Base-by-base conservation (phyloP, 805 yeast species). In the Candida boidinii region DNA sequence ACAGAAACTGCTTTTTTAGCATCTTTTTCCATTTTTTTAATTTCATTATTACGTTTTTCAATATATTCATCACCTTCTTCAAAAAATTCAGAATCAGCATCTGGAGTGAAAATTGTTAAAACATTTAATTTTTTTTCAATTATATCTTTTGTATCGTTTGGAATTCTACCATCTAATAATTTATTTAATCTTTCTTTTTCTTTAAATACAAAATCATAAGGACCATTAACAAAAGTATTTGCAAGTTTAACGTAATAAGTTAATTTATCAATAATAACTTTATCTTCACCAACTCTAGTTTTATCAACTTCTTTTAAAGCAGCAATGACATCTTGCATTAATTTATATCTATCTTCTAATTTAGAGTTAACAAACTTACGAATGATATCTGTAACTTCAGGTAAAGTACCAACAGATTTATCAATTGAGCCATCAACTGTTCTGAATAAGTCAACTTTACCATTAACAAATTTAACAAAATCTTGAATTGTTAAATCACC, bases 41-140 rank as follows among this genome's bases (percentile, higher is more conserved):
- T n/a, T n/a, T n/a, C n/a, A n/a, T n/a, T n/a, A n/a, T n/a, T n/a
- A n/a, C n/a, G n/a, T n/a, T n/a, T n/a, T n/a, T n/a, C n/a, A n/a
- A n/a, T n/a, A n/a, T n/a, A n/a, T n/a, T n/a, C n/a, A n/a, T n/a
- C n/a, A n/a, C n/a, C n/a, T n/a, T 29, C 23, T 3, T 10, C 19
- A 21, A 16, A 15, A n/a, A 17, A 29, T 7, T 5, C 9, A 7
- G 26, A 24, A 24, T 7, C 16, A 24, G 6, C 3, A 11, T 19
- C 21, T 7, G 21, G 21, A 19, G 43, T 39, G 42, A 62, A 57
- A 23, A 53, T 46, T 31, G 46, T 48, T 39, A 77, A 53, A 24
- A 76, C 60, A 44, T 79, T 79, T 33, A 64, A 42, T 46, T 79
- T 64, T 46, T 62, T 63, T 39, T 57, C 55, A 48, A 76, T 60